Evolutionary conservation across 2,329 filamentous ascomycete genomes (phyloP), one percentile per base, ranked within the genome.

Genomic region (Zasmidium citrigriseum): DNA sequence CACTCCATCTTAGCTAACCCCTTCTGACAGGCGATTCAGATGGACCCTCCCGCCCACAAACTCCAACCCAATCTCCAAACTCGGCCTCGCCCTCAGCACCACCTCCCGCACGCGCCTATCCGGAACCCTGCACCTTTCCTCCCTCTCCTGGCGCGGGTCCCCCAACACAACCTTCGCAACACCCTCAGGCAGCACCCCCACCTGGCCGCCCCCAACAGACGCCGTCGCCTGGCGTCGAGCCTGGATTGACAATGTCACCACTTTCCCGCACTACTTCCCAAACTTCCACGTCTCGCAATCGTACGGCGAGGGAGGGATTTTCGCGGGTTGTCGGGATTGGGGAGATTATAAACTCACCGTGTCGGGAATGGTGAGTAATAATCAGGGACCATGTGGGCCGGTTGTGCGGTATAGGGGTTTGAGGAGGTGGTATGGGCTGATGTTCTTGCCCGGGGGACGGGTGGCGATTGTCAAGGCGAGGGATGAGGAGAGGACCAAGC

Each of bases 371-470:
- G 21, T 44, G 5, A 44, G 44, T 1, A 21, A 46, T 27, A 38
- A 27, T n/a, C 38, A 25, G n/a, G 34, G 23, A 20, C 20, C 38
- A 4, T 12, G 21, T 10, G 52, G 52, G 1, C 12, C 29, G 7
- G 20, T 7, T 27, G 52, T 44, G 21, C n/a, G 52, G 27, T 21
- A 27, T n/a, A 20, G 18, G 27, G 52, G 52, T 16, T 18, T 54
- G 38, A 54, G 44, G 7, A 46, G 52, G 29, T 54, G 52, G 52
- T 54, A 54, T 29, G 52, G 21, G n/a, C 18, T 54, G 7, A 27
- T 54, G 22, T 22, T 54, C 16, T 16, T 46, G 9, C 38, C 21
- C 5, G 23, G n/a, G 5, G 14, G 14, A 16, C 14, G 14, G 14
- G 4, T 41, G 5, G 7, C 34, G 16, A 4, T 41, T 9, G 34